phyloP scores from a whole-genome alignment of 1,139 yeast genomes.

The Candida pseudoviswanathii region DNA sequence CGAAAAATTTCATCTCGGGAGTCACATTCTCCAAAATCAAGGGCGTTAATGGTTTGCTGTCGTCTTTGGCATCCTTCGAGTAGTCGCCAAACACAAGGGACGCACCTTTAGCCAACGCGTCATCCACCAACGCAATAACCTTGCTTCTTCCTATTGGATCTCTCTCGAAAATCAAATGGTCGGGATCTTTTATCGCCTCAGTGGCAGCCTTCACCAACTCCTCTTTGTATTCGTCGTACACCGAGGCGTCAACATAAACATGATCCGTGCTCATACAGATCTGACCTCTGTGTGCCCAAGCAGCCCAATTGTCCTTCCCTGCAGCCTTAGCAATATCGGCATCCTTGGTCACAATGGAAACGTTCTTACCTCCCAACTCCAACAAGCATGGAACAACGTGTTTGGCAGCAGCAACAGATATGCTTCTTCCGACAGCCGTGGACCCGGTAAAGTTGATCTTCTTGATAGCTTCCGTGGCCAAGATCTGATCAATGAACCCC shows the following conservation, averaged over 20 bases:
- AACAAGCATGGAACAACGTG: slow-evolving; percentile 39
- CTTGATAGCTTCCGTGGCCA: slow-evolving; percentile 27
- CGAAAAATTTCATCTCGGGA: slow-evolving; percentile 31
- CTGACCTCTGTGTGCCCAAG: slow-evolving; percentile 49
- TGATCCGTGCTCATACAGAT: slow-evolving; percentile 49
- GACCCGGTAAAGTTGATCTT: slow-evolving; percentile 51
- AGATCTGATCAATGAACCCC: slow-evolving; percentile 25
- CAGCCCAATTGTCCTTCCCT: slow-evolving; percentile 28
- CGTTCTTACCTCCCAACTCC: slow-evolving; percentile 50
- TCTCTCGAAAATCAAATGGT: slow-evolving; percentile 30
- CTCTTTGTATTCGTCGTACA: slow-evolving; percentile 28
- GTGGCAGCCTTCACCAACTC: slow-evolving; percentile 24
- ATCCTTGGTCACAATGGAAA: slow-evolving; percentile 33
- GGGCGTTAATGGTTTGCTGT: slow-evolving; percentile 25
- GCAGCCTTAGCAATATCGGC: slow-evolving; percentile 37
- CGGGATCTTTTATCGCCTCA: slow-evolving; percentile 22
- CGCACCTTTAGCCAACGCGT: slow-evolving; percentile 50
- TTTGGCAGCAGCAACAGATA: slow-evolving; percentile 36
- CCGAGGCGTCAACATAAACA: slow-evolving; percentile 32
- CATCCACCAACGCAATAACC: slow-evolving; percentile 31
- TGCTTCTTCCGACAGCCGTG: slow-evolving; percentile 34
- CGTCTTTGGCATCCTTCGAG: slow-evolving; percentile 11
- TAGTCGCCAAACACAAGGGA: slow-evolving; percentile 26
- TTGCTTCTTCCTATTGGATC: slow-evolving; percentile 26
- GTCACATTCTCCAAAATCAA: slow-evolving; percentile 38